Base-by-base conservation (phyloP, 2,329 filamentous ascomycete species). In the Aspergillus hortae region DNA sequence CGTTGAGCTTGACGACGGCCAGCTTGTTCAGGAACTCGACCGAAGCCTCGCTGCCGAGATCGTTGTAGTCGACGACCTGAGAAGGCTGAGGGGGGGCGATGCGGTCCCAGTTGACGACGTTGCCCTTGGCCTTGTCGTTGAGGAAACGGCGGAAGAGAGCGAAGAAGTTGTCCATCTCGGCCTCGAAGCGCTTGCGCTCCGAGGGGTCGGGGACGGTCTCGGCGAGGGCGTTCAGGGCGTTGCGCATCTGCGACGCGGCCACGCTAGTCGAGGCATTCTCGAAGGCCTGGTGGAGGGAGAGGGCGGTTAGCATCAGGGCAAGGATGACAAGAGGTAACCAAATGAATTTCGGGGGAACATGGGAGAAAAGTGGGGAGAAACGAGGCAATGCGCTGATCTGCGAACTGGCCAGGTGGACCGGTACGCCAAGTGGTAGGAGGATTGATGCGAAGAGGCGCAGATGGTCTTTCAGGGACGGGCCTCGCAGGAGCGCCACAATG, bases 121-220 rank as follows among this genome's bases (percentile, higher is more conserved):
- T 96, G 74, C 92, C 92, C 85, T 97, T 97, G 70, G 94, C 92
- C 82, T 96, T 96, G 80, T 97, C 94, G 73, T 96, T 96, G 59
- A 99, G 81, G 77, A 96, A 99, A 77, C 94, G 86, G 71, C 94
- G 89, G 87, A 99, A 99, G 57, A 99, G 88, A 56, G 91, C 88
- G 72, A 99, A 99, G 83, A 99, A 99, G 86, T 99, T 99, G 84
- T 99, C 94, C 92, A 96, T 97, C 79, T 99, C 92, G 4, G 92
- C 95, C 80, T 97, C 92, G 75, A 97, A 97, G 61, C 95, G 85
- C 89, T 77, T 76, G 79, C 84, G 85, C 71, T 84, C 80, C 30
- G 72, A 79, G 51, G 88, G 81, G 71, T 97, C 91, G 67, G 86
- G 83, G 71, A 96, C 92, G 9, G 87, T 89, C 78, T 99, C 94